Evolutionary conservation across 2,329 filamentous ascomycete species (phyloP).

Genomic region (Xylaria multiplex): DNA sequence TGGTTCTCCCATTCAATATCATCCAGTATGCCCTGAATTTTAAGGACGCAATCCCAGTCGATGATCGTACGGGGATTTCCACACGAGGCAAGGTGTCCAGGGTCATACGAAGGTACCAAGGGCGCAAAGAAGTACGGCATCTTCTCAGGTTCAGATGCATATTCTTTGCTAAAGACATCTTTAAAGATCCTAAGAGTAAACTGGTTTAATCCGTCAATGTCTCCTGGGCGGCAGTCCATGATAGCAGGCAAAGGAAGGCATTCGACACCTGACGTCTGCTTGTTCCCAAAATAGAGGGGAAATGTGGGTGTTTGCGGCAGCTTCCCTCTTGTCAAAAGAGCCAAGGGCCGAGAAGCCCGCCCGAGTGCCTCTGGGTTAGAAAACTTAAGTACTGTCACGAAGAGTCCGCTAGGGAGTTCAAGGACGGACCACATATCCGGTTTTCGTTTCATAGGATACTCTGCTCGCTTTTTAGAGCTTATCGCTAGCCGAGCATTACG

Average conservation of each 20-base stretch:
- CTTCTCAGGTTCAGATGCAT: conserved; percentile 68
- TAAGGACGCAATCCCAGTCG: conserved; percentile 69
- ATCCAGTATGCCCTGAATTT: conserved; percentile 49
- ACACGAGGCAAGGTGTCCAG: conserved; percentile 35
- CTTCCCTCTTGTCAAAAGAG: conserved; percentile 73
- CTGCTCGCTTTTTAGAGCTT: conserved; percentile 76
- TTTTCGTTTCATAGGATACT: conserved; percentile 83
- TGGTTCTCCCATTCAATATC: conserved; percentile 55
- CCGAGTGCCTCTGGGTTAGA: conserved; percentile 64
- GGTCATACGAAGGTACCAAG: conserved; percentile 45
- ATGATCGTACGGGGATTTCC: conserved; percentile 54
- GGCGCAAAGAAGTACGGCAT: conserved; percentile 90
- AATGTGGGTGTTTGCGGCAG: conserved; percentile 75
- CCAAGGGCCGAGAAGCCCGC: conserved; percentile 69
- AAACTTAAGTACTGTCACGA: conserved; percentile 70
- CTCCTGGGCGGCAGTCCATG: conserved; percentile 56
- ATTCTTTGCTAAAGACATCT: conserved; percentile 91
- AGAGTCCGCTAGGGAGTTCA: conserved; percentile 64
- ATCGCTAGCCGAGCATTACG: conserved; percentile 87
- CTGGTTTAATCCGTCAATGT: conserved; percentile 66
- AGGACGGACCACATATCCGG: conserved; percentile 74
- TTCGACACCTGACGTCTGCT: conserved; percentile 67
- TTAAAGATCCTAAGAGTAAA: conserved; percentile 82
- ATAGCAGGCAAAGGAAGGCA: conserved; percentile 56
- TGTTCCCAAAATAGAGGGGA: conserved; percentile 75